phyloP scores from a whole-genome alignment of 768 basidiomycete species.

The Rhizopogon salebrosus region DNA sequence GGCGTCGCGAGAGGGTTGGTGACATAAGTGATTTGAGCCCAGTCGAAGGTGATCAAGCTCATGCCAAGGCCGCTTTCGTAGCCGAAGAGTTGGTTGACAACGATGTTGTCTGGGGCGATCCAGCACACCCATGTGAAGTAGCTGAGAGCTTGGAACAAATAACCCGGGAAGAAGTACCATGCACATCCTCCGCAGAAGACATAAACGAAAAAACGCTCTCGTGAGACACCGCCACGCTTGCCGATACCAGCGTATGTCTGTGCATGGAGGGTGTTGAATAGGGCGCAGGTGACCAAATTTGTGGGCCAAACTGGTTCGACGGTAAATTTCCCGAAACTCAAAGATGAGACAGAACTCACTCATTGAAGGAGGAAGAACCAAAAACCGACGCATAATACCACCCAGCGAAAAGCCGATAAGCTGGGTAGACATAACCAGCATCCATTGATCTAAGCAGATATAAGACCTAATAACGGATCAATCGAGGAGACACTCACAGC shows the following conservation, averaged over 20 bases:
- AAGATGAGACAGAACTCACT: conserved; percentile 44
- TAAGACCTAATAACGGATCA: neutral
- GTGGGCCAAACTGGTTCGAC: conserved; percentile 21
- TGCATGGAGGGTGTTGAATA: conserved; percentile 20
- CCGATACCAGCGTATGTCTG: conserved; percentile 16
- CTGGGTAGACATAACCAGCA: conserved; percentile 9
- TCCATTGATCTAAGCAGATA: conserved; percentile 3
- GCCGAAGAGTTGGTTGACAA: conserved; percentile 29
- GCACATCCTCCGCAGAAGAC: conserved; percentile 1
- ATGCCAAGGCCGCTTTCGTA: conserved; percentile 31
- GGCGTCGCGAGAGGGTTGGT: conserved; percentile 29
- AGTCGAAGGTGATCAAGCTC: conserved; percentile 34
- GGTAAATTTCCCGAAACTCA: neutral
- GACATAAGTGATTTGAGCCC: conserved; percentile 59
- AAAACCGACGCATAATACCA: conserved; percentile 54
- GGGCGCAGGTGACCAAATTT: conserved; percentile 22
- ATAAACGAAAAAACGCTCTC: conserved; percentile 19
- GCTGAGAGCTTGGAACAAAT: conserved; percentile 23
- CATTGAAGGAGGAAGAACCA: conserved; percentile 63
- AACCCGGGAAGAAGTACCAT: conserved; percentile 30
- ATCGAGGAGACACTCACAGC: conserved; percentile 13
- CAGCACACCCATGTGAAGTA: conserved; percentile 44
- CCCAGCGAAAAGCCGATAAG: conserved; percentile 8
- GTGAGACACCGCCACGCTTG: conserved; percentile 12
- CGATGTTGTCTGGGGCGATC: conserved; percentile 33